These are phyloP conservation scores for Backusella australiensis DNA, from an alignment of 192 early-diverging fungal genomes.

Conservation along the genomic window DNA sequence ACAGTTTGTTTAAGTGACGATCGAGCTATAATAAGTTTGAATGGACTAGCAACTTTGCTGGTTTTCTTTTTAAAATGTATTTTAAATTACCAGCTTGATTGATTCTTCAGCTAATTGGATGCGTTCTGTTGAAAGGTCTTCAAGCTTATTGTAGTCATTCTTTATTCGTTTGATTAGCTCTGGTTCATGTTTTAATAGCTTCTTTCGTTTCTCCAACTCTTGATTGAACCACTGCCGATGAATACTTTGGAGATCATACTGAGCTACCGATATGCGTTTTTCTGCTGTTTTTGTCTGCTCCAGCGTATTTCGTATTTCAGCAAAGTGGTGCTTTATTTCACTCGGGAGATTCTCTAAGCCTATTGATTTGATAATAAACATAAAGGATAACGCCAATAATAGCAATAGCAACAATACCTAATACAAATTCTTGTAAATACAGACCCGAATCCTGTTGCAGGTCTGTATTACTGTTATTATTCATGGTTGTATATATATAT, in stretches of 20 bases:
- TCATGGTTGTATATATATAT: not conserved
- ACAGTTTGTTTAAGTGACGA: conserved; percentile 23
- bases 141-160: conserved; percentile 28
- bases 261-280: conserved; percentile 15
- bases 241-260: conserved; percentile 27
- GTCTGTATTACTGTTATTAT: conserved; percentile 4
- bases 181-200: conserved; percentile 27
- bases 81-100: conserved; percentile 23
- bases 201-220: conserved; percentile 20
- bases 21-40: conserved; percentile 23
- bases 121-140: conserved; percentile 22
- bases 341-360: conserved; percentile 40
- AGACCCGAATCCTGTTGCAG: conserved; percentile 29
- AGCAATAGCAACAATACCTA: conserved; percentile 9
- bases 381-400: not conserved
- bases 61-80: not conserved
- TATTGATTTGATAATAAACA: not conserved
- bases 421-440: conserved; percentile 35
- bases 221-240: conserved; percentile 29
- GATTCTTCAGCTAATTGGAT: conserved; percentile 31
- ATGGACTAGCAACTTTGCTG: not conserved
- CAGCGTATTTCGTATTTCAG: conserved; percentile 30
- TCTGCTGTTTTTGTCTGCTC: conserved; percentile 28
- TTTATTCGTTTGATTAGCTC: conserved; percentile 21
- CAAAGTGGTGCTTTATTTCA: conserved; percentile 35